Conservation (phyloP, 176 grass and related monocot genomes). For the Cenchrus americanus region DNA sequence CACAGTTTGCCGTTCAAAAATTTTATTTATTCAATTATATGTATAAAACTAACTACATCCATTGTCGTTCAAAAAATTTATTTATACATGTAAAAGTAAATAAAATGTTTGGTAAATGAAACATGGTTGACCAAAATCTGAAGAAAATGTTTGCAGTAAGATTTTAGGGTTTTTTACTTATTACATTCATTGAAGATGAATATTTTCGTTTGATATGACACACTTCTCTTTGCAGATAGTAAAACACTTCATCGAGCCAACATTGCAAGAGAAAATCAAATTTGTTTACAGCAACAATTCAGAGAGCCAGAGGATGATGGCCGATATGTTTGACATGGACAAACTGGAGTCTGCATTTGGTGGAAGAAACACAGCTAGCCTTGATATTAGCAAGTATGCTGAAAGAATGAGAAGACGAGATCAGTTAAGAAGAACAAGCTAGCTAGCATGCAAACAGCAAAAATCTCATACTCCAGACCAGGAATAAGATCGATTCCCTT, state of each 20-base stretch:
- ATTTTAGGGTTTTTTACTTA: too few species aligned
- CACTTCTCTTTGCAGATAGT: constrained; percentile 31
- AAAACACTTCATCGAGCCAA: constrained; percentile 43
- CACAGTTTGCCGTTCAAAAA: too few species aligned
- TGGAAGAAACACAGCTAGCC: constrained; percentile 27
- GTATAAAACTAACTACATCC: not conserved
- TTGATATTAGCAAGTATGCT: constrained; percentile 42
- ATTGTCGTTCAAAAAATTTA: too few species aligned
- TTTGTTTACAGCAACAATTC: constrained; percentile 45
- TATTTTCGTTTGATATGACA: not conserved
- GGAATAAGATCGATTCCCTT: not conserved
- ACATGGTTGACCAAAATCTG: too few species aligned
- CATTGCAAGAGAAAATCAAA: constrained; percentile 40
- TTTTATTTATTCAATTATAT: not conserved
- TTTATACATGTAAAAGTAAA: too few species aligned
- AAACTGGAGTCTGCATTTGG: constrained; percentile 53
- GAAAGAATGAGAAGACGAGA: constrained; percentile 51
- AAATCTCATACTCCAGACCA: not conserved
- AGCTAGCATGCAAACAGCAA: too few species aligned
- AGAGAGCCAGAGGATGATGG: constrained; percentile 50
- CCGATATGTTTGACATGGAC: constrained; percentile 46
- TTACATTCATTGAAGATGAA: not conserved
- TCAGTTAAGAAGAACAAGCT: constrained; percentile 23
- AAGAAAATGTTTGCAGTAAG: not conserved
- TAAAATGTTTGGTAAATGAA: too few species aligned